Evolutionary conservation across 139 green algal species (phyloP), one percentile per base, ranked within the genome.

Genomic region (Coccomyxa sp.): DNA sequence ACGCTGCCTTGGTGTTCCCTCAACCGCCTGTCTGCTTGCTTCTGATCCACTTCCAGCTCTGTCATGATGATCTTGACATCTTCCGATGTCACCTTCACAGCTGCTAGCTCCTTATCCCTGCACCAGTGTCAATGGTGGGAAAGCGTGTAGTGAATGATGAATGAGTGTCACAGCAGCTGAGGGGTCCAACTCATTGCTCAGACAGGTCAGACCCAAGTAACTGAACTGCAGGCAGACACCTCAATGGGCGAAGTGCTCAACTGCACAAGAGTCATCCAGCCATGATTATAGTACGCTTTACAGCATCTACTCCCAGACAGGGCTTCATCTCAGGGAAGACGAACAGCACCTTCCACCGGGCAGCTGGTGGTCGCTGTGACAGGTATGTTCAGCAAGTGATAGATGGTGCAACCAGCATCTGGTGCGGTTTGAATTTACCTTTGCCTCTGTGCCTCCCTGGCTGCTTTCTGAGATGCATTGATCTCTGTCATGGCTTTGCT

Each of bases 31-130:
- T 96, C 93, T 34, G 93, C 93, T 76, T 74, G 77, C 84, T 94
- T 94, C 76, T 85, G 88, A 71, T 95, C 89, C 38, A 95, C 54
- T 76, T 96, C 90, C 71, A 92, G 86, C 83, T 96, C 89, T 35
- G 69, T 2, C 7, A 84, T 85, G 8, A 96, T 83, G 35, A 94
- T 70, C 10, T 88, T 84, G 10, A 96, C 72, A 81, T 96, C 90
- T 33, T 78, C 84, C 40, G 85, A 72, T 6, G 72, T 79, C 10
- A 95, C 82, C 79, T 95, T 96, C 34, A 96, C 86, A 7, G 89
- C 89, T 16, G 92, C 91, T 39, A 97, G 83, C 85, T 95, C 88
- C 50, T 80, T 86, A 55, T 97, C 93, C 14, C 88, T 91, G 84
- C 36, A 70, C 68, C 0, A 24, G 27, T 0, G 27, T 35, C 44